phyloP scores from a whole-genome alignment of 2,329 filamentous ascomycete species.

The Xylariaceae sp. region DNA sequence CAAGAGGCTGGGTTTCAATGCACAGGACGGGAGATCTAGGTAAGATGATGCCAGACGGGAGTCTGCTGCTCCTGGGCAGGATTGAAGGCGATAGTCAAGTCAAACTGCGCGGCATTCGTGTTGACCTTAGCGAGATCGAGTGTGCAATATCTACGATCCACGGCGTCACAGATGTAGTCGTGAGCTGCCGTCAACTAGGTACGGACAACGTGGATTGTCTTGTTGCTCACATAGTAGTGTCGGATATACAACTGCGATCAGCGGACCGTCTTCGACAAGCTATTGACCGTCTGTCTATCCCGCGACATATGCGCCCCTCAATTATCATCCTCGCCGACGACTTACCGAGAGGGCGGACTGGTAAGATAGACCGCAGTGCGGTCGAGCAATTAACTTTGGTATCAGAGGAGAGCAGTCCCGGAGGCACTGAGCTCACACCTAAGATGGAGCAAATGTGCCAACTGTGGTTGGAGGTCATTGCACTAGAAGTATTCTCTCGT shows the following conservation, averaged over 20 bases:
- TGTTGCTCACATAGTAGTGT: not conserved
- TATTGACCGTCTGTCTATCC: slow-evolving; percentile 30
- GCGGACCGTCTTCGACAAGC: not conserved
- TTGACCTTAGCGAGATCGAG: slow-evolving; percentile 51
- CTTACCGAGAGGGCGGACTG: slow-evolving; percentile 37
- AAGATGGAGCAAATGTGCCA: not conserved
- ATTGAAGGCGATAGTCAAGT: slow-evolving; percentile 47
- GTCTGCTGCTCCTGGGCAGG: slow-evolving; percentile 32
- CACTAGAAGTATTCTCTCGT: not conserved
- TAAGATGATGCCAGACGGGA: not conserved
- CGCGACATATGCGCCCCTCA: slow-evolving; percentile 43
- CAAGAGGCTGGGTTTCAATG: not conserved
- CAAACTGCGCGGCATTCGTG: slow-evolving; percentile 44
- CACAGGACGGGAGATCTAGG: slow-evolving; percentile 15
- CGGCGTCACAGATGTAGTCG: slow-evolving; percentile 28
- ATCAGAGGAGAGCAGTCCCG: not conserved
- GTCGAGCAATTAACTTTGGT: slow-evolving; percentile 35
- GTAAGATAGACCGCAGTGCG: slow-evolving; percentile 43
- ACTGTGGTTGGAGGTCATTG: slow-evolving; percentile 13
- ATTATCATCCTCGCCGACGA: slow-evolving; percentile 31
- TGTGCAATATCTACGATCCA: slow-evolving; percentile 29
- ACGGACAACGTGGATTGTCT: slow-evolving; percentile 17
- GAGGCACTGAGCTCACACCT: not conserved
- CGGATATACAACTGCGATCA: not conserved
- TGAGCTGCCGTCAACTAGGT: slow-evolving; percentile 28